Conservation (phyloP, 108 stramenopile genomes). For the Nitzschia inconspicua region DNA sequence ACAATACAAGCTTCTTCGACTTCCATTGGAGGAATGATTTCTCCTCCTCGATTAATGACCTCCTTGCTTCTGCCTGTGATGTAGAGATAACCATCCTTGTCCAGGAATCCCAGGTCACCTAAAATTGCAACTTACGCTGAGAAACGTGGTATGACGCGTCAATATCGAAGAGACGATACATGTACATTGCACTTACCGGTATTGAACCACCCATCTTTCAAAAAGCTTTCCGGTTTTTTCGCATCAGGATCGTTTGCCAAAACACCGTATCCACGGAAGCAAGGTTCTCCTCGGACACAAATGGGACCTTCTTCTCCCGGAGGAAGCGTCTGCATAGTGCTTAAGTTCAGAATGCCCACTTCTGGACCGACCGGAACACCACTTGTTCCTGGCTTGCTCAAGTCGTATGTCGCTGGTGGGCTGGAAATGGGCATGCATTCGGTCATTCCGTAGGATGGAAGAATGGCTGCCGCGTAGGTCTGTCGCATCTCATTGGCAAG, state of each 20-base stretch:
- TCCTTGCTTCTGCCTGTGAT: conserved; percentile 58
- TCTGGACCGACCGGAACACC: conserved; percentile 54
- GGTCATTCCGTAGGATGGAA: conserved; percentile 62
- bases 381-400: conserved; percentile 43
- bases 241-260: conserved; percentile 2
- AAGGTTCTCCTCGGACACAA: conserved; percentile 40
- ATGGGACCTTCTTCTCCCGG: conserved; percentile 37
- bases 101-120: conserved; percentile 41
- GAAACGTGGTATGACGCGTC: too few species aligned
- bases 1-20: conserved; percentile 42
- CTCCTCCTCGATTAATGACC: conserved; percentile 62
- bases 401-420: conserved; percentile 41
- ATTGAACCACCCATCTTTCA: conserved; percentile 66
- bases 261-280: conserved; percentile 42
- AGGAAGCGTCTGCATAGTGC: conserved; percentile 8
- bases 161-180: too few species aligned
- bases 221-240: conserved; percentile 16
- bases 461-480: conserved; percentile 22
- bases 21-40: conserved; percentile 45
- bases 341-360: conserved; percentile 30
- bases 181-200: too few species aligned
- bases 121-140: too few species aligned
- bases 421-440: conserved; percentile 65
- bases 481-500: conserved; percentile 35
- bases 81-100: conserved; percentile 46